Base-by-base conservation (phyloP, 1,139 yeast genomes). In the Blastobotrys raffinosifermentans region DNA sequence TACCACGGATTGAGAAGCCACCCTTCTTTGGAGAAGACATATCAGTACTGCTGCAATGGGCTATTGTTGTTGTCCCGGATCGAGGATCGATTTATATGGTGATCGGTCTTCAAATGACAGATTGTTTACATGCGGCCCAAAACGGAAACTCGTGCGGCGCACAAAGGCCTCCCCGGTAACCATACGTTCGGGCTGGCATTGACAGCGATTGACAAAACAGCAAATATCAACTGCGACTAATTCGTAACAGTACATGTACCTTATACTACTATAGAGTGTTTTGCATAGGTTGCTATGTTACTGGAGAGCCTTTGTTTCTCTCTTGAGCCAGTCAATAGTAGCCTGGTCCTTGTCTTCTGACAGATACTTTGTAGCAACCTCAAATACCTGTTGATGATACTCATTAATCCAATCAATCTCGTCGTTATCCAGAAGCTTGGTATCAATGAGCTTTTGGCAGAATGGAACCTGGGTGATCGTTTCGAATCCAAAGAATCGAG, bases 401-500 rank as follows among this genome's bases (percentile, higher is more conserved):
- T 60, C 56, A 55, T 93, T 78, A 44, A 91, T 65, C 77, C 84
- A 79, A 3, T 60, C 49, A 45, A 66, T 73, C 58, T 91, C 98
- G 17, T 73, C 77, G 0, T 54, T 50, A 6, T 75, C 72, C 49
- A 91, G 69, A 58, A 80, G 45, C n/a, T 60, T 53, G 13, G 56
- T 58, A 50, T 84, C 78, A 46, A 84, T 80, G 57, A 84, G 67
- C 42, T 73, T 77, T 45, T 67, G 70, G 58, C 93, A 82, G 59
- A 82, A 80, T 11, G 99, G 99, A n/a, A 86, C 96, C 47, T 54
- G 50, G 0, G 98, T 91, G 37, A 91, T 70, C 35, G 95, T 87
- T 49, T 84, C 93, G 61, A 91, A 86, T 47, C 78, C 78, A 39
- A 75, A 72, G 58, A 77, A 91, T 43, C 68, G 64, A 51, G 71